Evolutionary conservation across 129 eudicot genomes (phyloP), one percentile per base, ranked within the genome.

Genomic region (Gnaphalium uliginosum): DNA sequence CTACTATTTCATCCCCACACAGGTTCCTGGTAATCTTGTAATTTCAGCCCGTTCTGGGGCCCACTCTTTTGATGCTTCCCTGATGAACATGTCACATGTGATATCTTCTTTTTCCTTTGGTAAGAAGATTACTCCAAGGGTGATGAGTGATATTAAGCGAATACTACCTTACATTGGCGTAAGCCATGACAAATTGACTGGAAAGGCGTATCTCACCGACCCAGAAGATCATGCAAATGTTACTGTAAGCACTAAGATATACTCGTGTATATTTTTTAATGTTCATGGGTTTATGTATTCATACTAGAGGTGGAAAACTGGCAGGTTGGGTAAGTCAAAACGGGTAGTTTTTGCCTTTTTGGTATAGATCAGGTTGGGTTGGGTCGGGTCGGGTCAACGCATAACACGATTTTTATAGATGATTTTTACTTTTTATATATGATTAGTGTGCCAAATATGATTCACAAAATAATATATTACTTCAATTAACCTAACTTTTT

Each of bases 11-110:
- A 66, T 67, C 76, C 22, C 74, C 60, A 33, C 75, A 76, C 91
- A 94, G 98, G 97, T 94, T 81, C 99, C 99, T 30, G 99, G 99
- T 13, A 89, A 91, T 84, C 97, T 94, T 64, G 82, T 94, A 59
- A 83, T 94, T 63, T 86, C 97, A 62, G 99, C 99, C 78, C 96
- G 80, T 74, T 94, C 97, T 21, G 92, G 84, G 65, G 75, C 89
- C 72, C 99, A 94, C 82, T 94, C 99, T 6, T 94, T 94, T 83
- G 97, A 94, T 84, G 89, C 88, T 68, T 82, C 93, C 6, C 76
- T 82, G 87, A 91, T 94, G 99, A 94, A 94, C 87, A 86, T 94
- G 92, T 94, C 96, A 1, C 99, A 91, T 81, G 79, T 87, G 13
- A 84, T 94, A 77, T 72, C 88, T 58, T 86, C 80, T 41, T 81